Evolutionary conservation across 148 eudicot genomes (phyloP), one percentile per base, ranked within the genome.

Genomic region (Fagopyrum tataricum): DNA sequence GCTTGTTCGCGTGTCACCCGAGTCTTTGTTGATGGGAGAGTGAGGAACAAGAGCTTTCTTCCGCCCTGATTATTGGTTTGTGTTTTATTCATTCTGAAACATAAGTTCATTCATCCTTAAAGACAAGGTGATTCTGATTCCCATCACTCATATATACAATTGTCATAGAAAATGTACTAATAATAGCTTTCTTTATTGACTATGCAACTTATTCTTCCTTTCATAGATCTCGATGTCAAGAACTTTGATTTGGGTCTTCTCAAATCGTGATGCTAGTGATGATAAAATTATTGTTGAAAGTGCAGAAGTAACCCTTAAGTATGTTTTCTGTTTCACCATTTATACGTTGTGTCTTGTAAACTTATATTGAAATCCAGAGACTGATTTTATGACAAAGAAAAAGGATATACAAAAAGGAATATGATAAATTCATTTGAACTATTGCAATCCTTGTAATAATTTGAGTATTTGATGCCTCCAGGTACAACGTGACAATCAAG

Each of bases 401-500:
- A 5, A 9, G 44, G 70, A 12, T 44, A 37, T 66, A 39, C 9
- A 67, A 67, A 1, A 39, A 68, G 71, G 48, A 70, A 42, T 18
- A 10, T 70, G 0, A n/a, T 41, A 43, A 69, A 49, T 69, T n/a
- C 24, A 44, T 43, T n/a, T 43, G 7, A 18, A 68, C 20, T 31
- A 43, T 44, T 46, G n/a, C 31, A 21, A 44, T 46, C 51, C 37
- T 44, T 70, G 49, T n/a, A 70, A 7, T 18, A 42, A 46, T 59
- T 43, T 7, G 4, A 18, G 62, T 4, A 64, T 64, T 67, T 52
- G 17, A 61, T 21, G 66, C 64, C 75, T 80, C 67, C 76, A 93
- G 98, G 92, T 93, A 93, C 85, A 93, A 93, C 70, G 96, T 93
- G 61, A 94, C 94, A 24, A 93, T 93, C 69, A 93, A 93, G 82